Base-by-base conservation (phyloP, 768 basidiomycete genomes). In the Rhodotorula babjevae region DNA sequence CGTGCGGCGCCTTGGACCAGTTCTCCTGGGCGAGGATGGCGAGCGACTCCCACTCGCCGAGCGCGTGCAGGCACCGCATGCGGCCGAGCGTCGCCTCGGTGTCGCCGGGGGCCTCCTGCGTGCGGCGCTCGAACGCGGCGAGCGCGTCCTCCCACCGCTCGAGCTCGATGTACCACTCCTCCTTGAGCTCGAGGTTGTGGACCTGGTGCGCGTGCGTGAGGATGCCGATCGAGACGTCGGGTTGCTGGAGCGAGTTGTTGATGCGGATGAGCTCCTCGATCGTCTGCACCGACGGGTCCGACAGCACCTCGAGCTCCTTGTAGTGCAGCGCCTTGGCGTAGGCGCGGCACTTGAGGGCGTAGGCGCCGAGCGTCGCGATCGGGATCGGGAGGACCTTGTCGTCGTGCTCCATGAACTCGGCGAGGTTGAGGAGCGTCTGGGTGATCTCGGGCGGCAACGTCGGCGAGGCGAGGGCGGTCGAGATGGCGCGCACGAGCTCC, bases 341-440 rank as follows among this genome's bases (percentile, higher is more conserved):
- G 0, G 94, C 94, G 80, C 92, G 89, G 81, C 90, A 93, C 74
- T 89, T 90, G 83, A 91, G 87, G 0, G 96, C 93, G 78, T 94
- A 93, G 78, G 93, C 91, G 50, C 95, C 96, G 23, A 98, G 86
- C 21, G 91, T 92, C 63, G 91, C 87, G 77, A 93, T 89, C 77
- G 96, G 93, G 71, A 98, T 96, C 3, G 93, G 93, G 2, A 98
- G 84, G 1, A 91, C 86, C 79, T 95, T 95, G 79, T 98, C 96
- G 81, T 98, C 94, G 77, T 97, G 95, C 81, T 98, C 96, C 91
- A 98, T 95, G 80, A 98, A 98, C 80, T 99, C 96, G 9, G 93
- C 93, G 36, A 98, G 85, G 80, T 93, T 93, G 67, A 99, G 85
- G 25, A 98, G 83, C 36, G 91, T 87, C 79, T 96, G 92, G 29